A percentile compares a stretch with the other conserved stretches of the same genome.
These are phyloP conservation scores for Neoarthrinium moseri DNA, from an alignment of 2,329 filamentous ascomycete species.

Conservation along the genomic window DNA sequence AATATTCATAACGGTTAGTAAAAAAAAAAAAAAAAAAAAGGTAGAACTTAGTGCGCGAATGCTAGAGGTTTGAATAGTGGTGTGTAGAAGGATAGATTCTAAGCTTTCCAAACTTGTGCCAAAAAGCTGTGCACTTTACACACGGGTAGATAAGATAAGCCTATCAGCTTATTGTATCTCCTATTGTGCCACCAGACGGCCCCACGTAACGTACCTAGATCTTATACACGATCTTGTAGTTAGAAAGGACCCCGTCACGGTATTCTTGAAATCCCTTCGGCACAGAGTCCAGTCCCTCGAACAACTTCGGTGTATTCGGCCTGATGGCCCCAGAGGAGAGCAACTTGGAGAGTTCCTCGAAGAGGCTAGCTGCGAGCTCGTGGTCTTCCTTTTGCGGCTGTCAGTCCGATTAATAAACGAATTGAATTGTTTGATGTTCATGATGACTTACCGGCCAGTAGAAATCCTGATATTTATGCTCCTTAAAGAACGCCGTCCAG, in stretches of 20 bases:
- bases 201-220: too few species aligned
- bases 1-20: too few species aligned
- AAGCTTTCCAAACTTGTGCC: too few species aligned
- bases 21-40: too few species aligned
- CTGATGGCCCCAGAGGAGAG: background rate
- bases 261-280: background rate
- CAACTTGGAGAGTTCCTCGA: background rate
- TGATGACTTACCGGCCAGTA: slow-evolving; percentile 4
- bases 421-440: background rate
- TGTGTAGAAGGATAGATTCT: too few species aligned
- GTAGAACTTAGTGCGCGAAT: too few species aligned
- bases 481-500: slow-evolving; percentile 1
- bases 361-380: background rate
- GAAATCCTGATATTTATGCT: background rate
- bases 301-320: background rate
- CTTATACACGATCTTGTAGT: background rate
- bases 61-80: too few species aligned
- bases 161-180: too few species aligned
- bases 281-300: background rate
- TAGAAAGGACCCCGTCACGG: background rate
- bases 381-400: background rate
- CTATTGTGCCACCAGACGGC: too few species aligned
- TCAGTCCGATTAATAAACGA: background rate
- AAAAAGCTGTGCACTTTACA: too few species aligned
- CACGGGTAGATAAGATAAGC: too few species aligned